Evolutionary conservation across 192 early-diverging fungal genomes (phyloP), one percentile per base, ranked within the genome.

Genomic region (Coemansia interrupta): DNA sequence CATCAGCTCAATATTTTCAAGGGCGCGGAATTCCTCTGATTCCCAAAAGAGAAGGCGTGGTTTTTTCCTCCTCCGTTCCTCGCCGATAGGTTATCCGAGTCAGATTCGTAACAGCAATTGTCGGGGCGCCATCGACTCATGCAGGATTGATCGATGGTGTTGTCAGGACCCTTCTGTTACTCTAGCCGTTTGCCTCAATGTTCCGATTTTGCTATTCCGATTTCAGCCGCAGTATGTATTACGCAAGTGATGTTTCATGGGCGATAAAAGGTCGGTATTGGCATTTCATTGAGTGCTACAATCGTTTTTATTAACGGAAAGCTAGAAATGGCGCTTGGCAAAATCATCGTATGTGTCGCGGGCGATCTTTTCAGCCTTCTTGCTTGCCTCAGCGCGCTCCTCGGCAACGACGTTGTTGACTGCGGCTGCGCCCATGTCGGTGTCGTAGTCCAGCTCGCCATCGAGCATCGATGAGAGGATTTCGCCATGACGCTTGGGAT

Each of bases 381-480:
- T 52, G 11, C 28, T 22, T 7, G 53, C 36, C 18, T 61, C 67
- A 12, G 68, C 63, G 22, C 73, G 73, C 56, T 20, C 38, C 19
- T 66, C 57, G 46, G 68, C 68, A 19, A 50, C 60, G 8, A 64
- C 47, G 59, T 73, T 78, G 64, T 78, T 78, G 41, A 78, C 70
- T 2, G 76, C 51, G 8, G 50, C 62, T 13, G 76, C 66, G 18
- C 66, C 70, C 70, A 78, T 54, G 44, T 78, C 70, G 23, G 69
- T 73, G 53, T 78, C 76, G 18, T 69, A 73, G 58, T 78, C 76
- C 15, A 69, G 53, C 70, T 78, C 76, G 45, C 69, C 66, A 41
- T 78, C 76, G 29, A 73, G 62, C 47, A 78, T 66, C n/a, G 76
- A 72, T 7, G 70, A 54, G 2, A 78, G 63, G 4, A 60, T 51